phyloP scores from a whole-genome alignment of 2,329 filamentous ascomycete genomes.

The Trichophyton equinum region DNA sequence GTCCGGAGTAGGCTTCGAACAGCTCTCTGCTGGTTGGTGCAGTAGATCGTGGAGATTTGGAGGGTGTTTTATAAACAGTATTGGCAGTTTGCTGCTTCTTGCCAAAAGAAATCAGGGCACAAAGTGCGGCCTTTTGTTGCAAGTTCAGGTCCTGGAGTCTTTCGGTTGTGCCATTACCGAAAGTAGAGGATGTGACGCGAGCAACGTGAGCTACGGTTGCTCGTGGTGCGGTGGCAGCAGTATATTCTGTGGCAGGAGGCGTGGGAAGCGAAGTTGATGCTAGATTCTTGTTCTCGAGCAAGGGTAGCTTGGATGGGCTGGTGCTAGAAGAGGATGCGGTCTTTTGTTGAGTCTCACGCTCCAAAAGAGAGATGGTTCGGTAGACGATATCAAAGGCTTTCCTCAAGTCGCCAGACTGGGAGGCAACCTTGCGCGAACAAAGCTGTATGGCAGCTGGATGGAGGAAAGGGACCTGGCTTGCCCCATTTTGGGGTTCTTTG shows the following conservation, averaged over 20 bases:
- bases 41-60: slow-evolving; percentile 43
- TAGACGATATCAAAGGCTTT: slow-evolving; percentile 93
- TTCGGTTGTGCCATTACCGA: slow-evolving; percentile 77
- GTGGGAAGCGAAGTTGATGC: slow-evolving; percentile 41
- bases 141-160: slow-evolving; percentile 79
- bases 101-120: slow-evolving; percentile 76
- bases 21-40: slow-evolving; percentile 74
- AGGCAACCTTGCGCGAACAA: slow-evolving; percentile 86
- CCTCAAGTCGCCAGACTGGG: slow-evolving; percentile 83
- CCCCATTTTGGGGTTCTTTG: slow-evolving; percentile 16
- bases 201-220: slow-evolving; percentile 85
- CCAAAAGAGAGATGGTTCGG: slow-evolving; percentile 76
- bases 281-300: slow-evolving; percentile 71
- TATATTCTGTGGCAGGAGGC: slow-evolving; percentile 44
- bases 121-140: slow-evolving; percentile 91
- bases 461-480: slow-evolving; percentile 62
- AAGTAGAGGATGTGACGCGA: slow-evolving; percentile 76
- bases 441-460: slow-evolving; percentile 90
- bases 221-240: slow-evolving; percentile 67
- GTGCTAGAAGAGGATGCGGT: slow-evolving; percentile 37
- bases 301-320: slow-evolving; percentile 60
- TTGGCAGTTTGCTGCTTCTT: slow-evolving; percentile 37
- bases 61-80: slow-evolving; percentile 37
- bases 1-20: slow-evolving; percentile 67
- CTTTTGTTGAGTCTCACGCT: slow-evolving; percentile 66